phyloP scores from a whole-genome alignment of 139 green algal genomes.

The Chlamydomonas eustigma region DNA sequence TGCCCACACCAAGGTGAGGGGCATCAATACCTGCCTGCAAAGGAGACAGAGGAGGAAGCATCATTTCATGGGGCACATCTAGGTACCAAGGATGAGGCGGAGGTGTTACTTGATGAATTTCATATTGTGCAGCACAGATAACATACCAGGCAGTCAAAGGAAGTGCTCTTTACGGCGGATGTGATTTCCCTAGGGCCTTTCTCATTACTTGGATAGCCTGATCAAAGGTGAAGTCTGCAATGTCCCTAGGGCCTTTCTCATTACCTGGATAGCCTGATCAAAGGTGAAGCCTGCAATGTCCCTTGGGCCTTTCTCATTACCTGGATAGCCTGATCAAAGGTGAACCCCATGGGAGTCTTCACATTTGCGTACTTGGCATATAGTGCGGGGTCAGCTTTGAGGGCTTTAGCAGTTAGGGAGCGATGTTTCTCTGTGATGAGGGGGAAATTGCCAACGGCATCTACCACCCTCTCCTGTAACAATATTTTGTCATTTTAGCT shows the following conservation, averaged over 20 bases:
- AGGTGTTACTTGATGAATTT: no score
- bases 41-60: not conserved
- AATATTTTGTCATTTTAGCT: no score
- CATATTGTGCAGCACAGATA: no score
- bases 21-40: constrained; percentile 2
- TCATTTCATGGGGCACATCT: no score
- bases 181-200: no score
- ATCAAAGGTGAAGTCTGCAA: not conserved
- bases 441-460: constrained; percentile 3
- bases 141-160: no score
- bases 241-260: no score
- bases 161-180: no score
- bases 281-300: constrained; percentile 4
- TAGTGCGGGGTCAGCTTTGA: not conserved
- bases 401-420: not conserved
- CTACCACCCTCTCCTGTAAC: not conserved
- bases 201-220: not conserved
- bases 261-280: not conserved
- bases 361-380: constrained; percentile 9
- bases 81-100: no score
- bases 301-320: no score
- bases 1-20: constrained; percentile 3
- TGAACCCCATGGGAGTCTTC: constrained; percentile 8
- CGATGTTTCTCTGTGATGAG: constrained; percentile 5
- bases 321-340: constrained; percentile 1